Evolutionary conservation across 202 grass and related monocot genomes (phyloP).

Genomic region (Saccharum hybrid): DNA sequence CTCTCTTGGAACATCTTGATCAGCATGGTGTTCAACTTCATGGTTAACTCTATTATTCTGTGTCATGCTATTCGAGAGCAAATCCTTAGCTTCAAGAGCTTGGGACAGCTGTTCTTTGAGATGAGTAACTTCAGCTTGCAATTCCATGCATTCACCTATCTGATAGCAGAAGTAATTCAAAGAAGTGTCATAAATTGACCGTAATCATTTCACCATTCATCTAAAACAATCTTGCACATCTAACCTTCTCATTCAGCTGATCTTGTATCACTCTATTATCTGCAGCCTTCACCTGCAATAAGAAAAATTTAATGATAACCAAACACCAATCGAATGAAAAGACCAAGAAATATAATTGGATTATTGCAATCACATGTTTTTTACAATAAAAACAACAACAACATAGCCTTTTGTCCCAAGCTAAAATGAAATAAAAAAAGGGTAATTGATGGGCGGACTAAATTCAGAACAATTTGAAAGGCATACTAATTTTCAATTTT

Average conservation of each 20-base stretch:
- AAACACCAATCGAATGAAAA: neutral
- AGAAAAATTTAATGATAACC: conserved; percentile 38
- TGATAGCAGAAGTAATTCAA: conserved; percentile 48
- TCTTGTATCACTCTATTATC: conserved; percentile 99
- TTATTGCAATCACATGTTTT: neutral
- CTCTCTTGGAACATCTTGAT: conserved; percentile 55
- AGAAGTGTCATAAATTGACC: conserved; percentile 16
- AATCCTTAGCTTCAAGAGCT: conserved; percentile 66
- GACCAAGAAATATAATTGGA: neutral
- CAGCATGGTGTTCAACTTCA: conserved; percentile 47
- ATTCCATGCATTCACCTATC: conserved; percentile 80
- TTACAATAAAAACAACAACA: too few species aligned
- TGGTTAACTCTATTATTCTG: conserved; percentile 45
- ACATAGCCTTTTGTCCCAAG: too few species aligned
- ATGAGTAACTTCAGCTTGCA: conserved; percentile 68
- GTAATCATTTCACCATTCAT: conserved; percentile 23
- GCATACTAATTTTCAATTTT: neutral
- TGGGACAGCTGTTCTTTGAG: conserved; percentile 77
- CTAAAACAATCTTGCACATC: conserved; percentile 33
- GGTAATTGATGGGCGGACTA: neutral
- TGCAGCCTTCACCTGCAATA: conserved; percentile 85
- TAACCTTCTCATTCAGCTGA: conserved; percentile 88
- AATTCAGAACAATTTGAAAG: neutral
- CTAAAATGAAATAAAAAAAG: neutral
- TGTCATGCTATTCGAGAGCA: conserved; percentile 46